phyloP scores from a whole-genome alignment of 2,329 filamentous ascomycete species.

The Colletotrichum sansevieriae region DNA sequence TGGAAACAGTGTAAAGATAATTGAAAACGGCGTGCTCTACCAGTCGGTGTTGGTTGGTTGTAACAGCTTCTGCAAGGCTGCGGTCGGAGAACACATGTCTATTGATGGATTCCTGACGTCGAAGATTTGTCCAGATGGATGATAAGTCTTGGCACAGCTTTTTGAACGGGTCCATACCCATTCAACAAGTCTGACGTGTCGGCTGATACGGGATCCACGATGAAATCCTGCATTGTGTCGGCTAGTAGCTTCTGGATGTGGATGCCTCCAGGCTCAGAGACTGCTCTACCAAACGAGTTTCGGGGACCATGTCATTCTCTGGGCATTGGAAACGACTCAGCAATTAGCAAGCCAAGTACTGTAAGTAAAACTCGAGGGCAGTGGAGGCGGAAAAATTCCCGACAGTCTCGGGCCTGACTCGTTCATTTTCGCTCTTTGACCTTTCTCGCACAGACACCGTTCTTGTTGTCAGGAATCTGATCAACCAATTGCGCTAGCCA shows the following conservation, averaged over 20 bases:
- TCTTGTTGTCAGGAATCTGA: slow-evolving; percentile 32
- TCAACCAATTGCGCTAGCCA: slow-evolving; percentile 35
- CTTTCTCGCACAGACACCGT: slow-evolving; percentile 38
- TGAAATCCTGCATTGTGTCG: too few species aligned
- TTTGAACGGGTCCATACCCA: slow-evolving; percentile 5
- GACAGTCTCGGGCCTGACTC: slow-evolving; percentile 36
- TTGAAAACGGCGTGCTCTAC: neutral
- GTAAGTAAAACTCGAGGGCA: neutral
- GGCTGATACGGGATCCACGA: neutral
- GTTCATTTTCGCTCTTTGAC: slow-evolving; percentile 16
- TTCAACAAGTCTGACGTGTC: neutral
- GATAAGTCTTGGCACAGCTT: slow-evolving; percentile 4
- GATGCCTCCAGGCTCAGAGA: too few species aligned
- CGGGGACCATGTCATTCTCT: too few species aligned
- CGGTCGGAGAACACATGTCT: slow-evolving; percentile 3
- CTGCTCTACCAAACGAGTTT: too few species aligned
- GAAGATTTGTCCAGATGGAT: neutral
- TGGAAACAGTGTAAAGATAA: slow-evolving; percentile 8
- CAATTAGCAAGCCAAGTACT: neutral
- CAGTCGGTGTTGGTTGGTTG: neutral
- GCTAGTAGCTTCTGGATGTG: too few species aligned
- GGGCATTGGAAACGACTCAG: too few species aligned
- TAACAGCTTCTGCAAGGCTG: slow-evolving; percentile 35
- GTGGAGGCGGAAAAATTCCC: slow-evolving; percentile 35
- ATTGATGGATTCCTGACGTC: neutral